These are phyloP conservation scores for Vachellia collinsii DNA, from an alignment of 306 rosid genomes.

Conservation along the genomic window DNA sequence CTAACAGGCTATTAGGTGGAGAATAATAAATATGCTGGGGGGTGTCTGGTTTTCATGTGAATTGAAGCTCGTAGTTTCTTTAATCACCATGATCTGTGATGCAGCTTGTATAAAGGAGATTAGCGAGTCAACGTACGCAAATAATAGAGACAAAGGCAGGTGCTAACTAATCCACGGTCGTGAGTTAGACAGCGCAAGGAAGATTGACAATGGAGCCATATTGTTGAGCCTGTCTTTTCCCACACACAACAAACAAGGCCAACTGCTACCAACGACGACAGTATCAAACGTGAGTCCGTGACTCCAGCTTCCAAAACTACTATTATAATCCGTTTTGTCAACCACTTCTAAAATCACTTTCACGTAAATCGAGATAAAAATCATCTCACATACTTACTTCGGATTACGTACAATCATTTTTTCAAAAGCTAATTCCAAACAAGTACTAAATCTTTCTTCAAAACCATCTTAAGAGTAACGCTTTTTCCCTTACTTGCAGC, in stretches of 20 bases:
- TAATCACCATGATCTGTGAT: conserved; percentile 27
- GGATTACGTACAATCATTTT: too few relatives aligned
- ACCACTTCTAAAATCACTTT: too few relatives aligned
- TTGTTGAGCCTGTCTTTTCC: conserved; percentile 64
- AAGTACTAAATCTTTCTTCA: neutral
- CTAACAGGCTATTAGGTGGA: conserved; percentile 22
- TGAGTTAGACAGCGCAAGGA: conserved; percentile 38
- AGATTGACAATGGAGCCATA: conserved; percentile 59
- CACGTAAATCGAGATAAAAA: too few relatives aligned
- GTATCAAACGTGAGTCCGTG: conserved; percentile 31
- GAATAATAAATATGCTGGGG: conserved; percentile 11
- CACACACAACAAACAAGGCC: conserved; percentile 54
- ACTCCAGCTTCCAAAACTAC: conserved; percentile 25
- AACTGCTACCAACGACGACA: conserved; percentile 56
- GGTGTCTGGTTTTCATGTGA: conserved; percentile 19
- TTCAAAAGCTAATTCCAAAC: too few relatives aligned
- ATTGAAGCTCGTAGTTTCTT: conserved; percentile 11
- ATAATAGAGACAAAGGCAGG: conserved; percentile 45
- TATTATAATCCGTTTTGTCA: too few relatives aligned
- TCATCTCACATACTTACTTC: too few relatives aligned
- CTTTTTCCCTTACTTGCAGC: neutral
- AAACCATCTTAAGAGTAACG: neutral
- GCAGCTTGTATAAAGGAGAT: conserved; percentile 8
- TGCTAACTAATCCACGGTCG: conserved; percentile 51
- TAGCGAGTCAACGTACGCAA: conserved; percentile 24